Evolutionary conservation across 2,329 filamentous ascomycete genomes (phyloP), one percentile per base, ranked within the genome.

Genomic region (Fusarium siculi): DNA sequence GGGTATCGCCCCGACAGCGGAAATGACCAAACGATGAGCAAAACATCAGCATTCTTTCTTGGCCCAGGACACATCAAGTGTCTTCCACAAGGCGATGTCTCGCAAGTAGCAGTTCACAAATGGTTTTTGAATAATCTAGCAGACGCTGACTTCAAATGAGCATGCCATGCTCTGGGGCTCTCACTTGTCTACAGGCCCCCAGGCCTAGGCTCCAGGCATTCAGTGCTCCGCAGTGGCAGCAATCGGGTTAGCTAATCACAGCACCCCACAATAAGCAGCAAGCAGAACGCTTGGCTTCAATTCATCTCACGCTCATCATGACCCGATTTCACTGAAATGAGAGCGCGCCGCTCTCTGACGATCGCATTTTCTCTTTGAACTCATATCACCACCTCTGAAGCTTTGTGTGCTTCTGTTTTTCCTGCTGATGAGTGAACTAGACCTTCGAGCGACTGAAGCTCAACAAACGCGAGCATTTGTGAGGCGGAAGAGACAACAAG

Each of bases 401-500:
- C 10, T 39, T 12, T 2, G 4, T 12, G 5, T 23, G 21, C 19
- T 14, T 42, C 19, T 7, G 0, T 5, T 7, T 16, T 15, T 7
- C 7, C 9, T 10, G 21, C 21, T 34, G 2, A 68, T 68, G 66
- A 68, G 18, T 16, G 32, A 55, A 9, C 30, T 42, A 30, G 32
- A 9, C 2, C 9, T 25, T 9, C 47, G 53, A 39, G 16, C 55
- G 28, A 11, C 15, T 18, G 56, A 54, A 8, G 56, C 43, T 39
- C 49, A 63, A 10, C 52, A 55, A 28, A 43, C 52, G 9, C 54
- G 47, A 3, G 49, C 19, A 5, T 44, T 46, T 14, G 23, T 52
- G 1, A 72, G 68, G n/a, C 68, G 68, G 30, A 72, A 72, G n/a
- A 63, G 68, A 4, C 55, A 72, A 15, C 68, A 72, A 47, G 68